Base-by-base conservation (phyloP, 2,329 filamentous ascomycete genomes). In the Botrytis galanthina region DNA sequence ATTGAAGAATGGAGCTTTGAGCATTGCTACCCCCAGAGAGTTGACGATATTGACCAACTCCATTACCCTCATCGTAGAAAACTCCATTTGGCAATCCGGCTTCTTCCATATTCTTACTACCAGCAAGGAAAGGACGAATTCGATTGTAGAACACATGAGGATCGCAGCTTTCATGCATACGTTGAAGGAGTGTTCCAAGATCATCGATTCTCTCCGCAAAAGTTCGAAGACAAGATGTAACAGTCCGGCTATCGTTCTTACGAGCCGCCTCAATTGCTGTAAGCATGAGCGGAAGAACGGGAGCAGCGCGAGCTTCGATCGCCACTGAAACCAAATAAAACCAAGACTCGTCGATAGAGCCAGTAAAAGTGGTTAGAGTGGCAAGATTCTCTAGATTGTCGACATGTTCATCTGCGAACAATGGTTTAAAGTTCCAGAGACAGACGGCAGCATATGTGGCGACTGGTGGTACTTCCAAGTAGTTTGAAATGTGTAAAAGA, bases 31-130 rank as follows among this genome's bases (percentile, higher is more conserved):
- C 96, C 59, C 96, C 96, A 75, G 93, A 93, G 82, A 94, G 97
- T 80, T 98, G 93, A 42, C 92, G 90, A 81, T 94, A 97, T 6
- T 87, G 84, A 75, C 85, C 84, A 20, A 84, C 86, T 39, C 90
- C 91, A 18, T 88, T 89, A 32, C 92, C 93, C 76, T 94, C 89
- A 77, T 98, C 94, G 81, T 98, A 98, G 67, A 95, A 85, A 69
- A 99, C 91, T 32, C 96, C 96, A 74, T 91, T 86, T 0, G 96
- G 95, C 16, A 99, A 87, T 22, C 96, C 96, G 7, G 95, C 96
- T 75, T 98, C 95, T 67, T 88, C 90, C 96, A 98, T 99, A 82
- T 98, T 98, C 87, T 97, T 98, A 82, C 94, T 96, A 22, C 96
- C 96, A 9, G 96, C 95, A 4, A 99, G 88, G 82, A 97, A 98